These are phyloP conservation scores for Pseudognaphalium luteoalbum DNA, from an alignment of 129 eudicot species.

Conservation along the genomic window DNA sequence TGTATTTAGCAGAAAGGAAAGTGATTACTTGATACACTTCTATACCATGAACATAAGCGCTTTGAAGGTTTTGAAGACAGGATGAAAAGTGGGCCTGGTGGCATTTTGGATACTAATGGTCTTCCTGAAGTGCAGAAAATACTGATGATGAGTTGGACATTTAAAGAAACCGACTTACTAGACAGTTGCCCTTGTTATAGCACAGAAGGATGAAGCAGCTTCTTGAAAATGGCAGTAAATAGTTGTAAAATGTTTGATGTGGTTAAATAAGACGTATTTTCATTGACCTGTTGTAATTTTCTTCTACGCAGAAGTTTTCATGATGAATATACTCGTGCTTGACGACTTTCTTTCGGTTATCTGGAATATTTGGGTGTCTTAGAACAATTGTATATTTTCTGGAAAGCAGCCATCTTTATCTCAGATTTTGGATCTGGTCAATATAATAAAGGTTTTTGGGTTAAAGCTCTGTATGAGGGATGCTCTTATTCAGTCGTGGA, in stretches of 20 bases:
- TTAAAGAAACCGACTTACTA: background rate
- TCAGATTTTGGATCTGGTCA: no score
- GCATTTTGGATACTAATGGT: background rate
- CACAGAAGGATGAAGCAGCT: background rate
- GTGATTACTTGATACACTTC: background rate
- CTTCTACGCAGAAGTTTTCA: background rate
- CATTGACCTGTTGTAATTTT: background rate
- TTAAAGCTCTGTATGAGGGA: no score
- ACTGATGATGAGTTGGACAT: background rate
- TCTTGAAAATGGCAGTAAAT: background rate
- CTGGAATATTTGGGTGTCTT: no score
- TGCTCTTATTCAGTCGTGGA: no score
- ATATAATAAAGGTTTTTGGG: no score
- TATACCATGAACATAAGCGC: background rate
- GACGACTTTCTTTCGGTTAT: no score
- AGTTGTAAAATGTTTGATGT: background rate
- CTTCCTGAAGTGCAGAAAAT: background rate
- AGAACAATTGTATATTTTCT: no score
- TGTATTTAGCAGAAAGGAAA: background rate
- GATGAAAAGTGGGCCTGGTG: background rate
- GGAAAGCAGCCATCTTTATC: no score
- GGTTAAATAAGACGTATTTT: background rate
- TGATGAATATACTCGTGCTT: background rate
- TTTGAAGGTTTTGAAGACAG: background rate
- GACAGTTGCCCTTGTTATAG: background rate